These are phyloP conservation scores for Cercis canadensis DNA, from an alignment of 306 rosid species.

Conservation along the genomic window DNA sequence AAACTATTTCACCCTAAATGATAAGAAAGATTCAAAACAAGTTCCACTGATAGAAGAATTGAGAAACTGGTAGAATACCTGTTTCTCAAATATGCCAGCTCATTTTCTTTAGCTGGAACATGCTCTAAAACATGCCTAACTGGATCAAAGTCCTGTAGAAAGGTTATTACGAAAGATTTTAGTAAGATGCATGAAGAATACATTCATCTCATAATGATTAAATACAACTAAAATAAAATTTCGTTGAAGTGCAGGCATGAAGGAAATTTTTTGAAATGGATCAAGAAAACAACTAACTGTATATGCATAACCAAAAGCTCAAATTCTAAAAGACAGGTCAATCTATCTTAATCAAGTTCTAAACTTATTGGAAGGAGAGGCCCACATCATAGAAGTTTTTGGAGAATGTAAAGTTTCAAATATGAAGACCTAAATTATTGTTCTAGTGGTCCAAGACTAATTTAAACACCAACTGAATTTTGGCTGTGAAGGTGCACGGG, in stretches of 20 bases:
- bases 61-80: slow-evolving; percentile 59
- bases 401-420: too few relatives aligned
- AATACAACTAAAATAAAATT: slow-evolving; percentile 9
- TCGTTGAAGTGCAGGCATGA: slow-evolving; percentile 26
- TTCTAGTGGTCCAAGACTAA: not conserved
- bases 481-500: not conserved
- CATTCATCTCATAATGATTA: slow-evolving; percentile 32
- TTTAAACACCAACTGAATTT: not conserved
- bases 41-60: slow-evolving; percentile 21
- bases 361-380: too few relatives aligned
- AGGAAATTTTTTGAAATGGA: slow-evolving; percentile 17
- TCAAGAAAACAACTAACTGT: slow-evolving; percentile 15
- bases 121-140: slow-evolving; percentile 80
- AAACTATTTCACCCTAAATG: not conserved
- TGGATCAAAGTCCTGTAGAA: slow-evolving; percentile 89
- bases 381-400: too few relatives aligned
- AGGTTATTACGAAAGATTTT: slow-evolving; percentile 35
- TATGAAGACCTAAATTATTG: not conserved
- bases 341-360: too few relatives aligned
- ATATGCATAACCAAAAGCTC: too few relatives aligned
- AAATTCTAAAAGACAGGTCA: too few relatives aligned
- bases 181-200: slow-evolving; percentile 23
- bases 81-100: slow-evolving; percentile 81
- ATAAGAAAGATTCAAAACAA: not conserved
- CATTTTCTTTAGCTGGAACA: slow-evolving; percentile 72